Conservation (phyloP, 805 yeast genomes). For the Monosporozyma siamensis region DNA sequence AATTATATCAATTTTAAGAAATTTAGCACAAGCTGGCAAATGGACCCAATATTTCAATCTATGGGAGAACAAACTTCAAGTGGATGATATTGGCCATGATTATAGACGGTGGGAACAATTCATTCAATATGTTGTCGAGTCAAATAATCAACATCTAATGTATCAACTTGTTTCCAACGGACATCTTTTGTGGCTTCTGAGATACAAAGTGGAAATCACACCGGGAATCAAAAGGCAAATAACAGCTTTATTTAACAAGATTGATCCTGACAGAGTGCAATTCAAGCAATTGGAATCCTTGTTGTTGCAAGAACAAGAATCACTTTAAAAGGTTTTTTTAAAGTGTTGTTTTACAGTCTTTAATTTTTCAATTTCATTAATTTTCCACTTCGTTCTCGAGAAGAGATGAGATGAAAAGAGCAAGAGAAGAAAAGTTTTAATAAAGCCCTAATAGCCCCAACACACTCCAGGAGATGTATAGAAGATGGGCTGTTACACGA, state of each 20-base stretch:
- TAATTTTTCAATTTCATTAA: neutral
- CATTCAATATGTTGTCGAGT: conserved; percentile 12
- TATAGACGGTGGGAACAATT: conserved; percentile 23
- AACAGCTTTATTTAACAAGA: conserved; percentile 8
- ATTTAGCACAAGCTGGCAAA: conserved; percentile 13
- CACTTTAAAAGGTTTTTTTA: too few relatives aligned
- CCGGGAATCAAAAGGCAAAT: conserved; percentile 12
- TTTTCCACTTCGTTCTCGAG: too few relatives aligned
- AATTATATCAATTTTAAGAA: conserved; percentile 12
- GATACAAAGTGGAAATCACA: conserved; percentile 16
- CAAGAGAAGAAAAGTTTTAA: neutral
- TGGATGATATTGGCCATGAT: conserved; percentile 11
- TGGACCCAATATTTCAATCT: conserved; percentile 19
- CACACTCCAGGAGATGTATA: too few relatives aligned
- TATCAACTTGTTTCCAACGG: conserved; percentile 15
- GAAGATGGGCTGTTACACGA: neutral
- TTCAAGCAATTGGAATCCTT: conserved; percentile 1
- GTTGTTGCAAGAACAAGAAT: too few relatives aligned
- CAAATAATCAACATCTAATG: conserved; percentile 12
- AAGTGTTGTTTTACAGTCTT: too few relatives aligned
- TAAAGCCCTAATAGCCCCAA: too few relatives aligned
- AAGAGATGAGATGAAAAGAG: too few relatives aligned
- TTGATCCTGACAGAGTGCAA: conserved; percentile 4
- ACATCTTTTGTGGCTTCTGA: conserved; percentile 19
- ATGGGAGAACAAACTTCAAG: conserved; percentile 17